These are phyloP conservation scores for Citeromyces nyonsensis DNA, from an alignment of 805 yeast genomes.

Conservation along the genomic window DNA sequence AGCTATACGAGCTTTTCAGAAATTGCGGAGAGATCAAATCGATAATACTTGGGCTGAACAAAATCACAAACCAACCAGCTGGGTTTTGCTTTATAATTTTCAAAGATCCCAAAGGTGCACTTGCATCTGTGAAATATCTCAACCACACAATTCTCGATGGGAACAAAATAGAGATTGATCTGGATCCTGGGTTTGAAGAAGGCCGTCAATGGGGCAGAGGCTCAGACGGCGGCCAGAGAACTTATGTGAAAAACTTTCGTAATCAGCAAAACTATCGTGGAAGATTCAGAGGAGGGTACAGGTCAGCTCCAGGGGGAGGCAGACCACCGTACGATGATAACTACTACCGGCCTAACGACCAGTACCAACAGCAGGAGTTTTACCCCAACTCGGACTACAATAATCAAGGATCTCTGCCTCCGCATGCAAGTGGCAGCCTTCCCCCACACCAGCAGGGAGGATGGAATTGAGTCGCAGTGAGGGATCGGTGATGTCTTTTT, in stretches of 20 bases:
- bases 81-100: slow-evolving; percentile 92
- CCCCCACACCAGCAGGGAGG: too few relatives aligned
- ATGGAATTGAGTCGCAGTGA: too few relatives aligned
- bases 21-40: slow-evolving; percentile 67
- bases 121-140: slow-evolving; percentile 70
- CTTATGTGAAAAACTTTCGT: too few relatives aligned
- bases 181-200: slow-evolving; percentile 92
- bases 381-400: too few relatives aligned
- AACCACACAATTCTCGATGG: slow-evolving; percentile 79
- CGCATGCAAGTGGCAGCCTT: too few relatives aligned
- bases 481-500: too few relatives aligned
- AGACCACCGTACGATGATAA: too few relatives aligned
- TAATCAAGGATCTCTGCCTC: too few relatives aligned
- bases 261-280: slow-evolving; percentile 1
- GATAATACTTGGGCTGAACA: slow-evolving; percentile 89
- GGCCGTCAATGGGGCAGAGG: slow-evolving; percentile 97
- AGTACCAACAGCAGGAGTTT: too few relatives aligned
- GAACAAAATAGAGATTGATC: slow-evolving; percentile 65
- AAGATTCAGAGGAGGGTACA: slow-evolving; percentile 13
- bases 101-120: slow-evolving; percentile 49
- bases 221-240: slow-evolving; percentile 72
- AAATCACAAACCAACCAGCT: slow-evolving; percentile 85
- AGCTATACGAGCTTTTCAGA: slow-evolving; percentile 73
- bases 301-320: too few relatives aligned
- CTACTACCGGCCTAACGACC: too few relatives aligned